Conservation (phyloP, 331 rosid genomes). For the Pyracantha coccinea region DNA sequence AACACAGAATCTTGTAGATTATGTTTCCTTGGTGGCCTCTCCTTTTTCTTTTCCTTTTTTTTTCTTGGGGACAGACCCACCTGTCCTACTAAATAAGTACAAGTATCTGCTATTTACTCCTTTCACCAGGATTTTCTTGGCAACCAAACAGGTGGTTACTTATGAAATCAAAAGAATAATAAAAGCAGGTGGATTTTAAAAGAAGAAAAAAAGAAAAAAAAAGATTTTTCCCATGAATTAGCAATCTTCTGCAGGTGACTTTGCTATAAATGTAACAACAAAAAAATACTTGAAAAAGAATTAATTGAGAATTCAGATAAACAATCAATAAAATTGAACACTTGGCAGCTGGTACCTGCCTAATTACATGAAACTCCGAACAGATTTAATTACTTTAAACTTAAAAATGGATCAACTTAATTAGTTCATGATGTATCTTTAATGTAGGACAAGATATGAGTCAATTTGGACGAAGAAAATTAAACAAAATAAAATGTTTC, state of each 20-base stretch:
- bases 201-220: not conserved
- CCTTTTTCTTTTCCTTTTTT: not conserved
- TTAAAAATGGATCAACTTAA: not conserved
- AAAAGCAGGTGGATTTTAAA: not conserved
- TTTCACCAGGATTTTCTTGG: not conserved
- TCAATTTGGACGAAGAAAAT: too few relatives aligned
- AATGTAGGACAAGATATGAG: too few relatives aligned
- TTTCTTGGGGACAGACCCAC: not conserved
- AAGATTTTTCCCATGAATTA: not conserved
- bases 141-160: not conserved
- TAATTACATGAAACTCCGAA: not conserved
- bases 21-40: not conserved
- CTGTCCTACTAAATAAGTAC: not conserved
- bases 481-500: too few relatives aligned
- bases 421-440: not conserved
- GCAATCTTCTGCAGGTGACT: not conserved
- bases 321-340: not conserved
- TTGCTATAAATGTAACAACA: not conserved
- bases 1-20: not conserved
- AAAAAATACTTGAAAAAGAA: not conserved
- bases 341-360: not conserved
- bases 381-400: not conserved
- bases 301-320: too few relatives aligned
- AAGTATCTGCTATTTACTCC: not conserved
- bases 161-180: not conserved